Conservation (phyloP, 805 yeast genomes). For the Candida coleopterorum region DNA sequence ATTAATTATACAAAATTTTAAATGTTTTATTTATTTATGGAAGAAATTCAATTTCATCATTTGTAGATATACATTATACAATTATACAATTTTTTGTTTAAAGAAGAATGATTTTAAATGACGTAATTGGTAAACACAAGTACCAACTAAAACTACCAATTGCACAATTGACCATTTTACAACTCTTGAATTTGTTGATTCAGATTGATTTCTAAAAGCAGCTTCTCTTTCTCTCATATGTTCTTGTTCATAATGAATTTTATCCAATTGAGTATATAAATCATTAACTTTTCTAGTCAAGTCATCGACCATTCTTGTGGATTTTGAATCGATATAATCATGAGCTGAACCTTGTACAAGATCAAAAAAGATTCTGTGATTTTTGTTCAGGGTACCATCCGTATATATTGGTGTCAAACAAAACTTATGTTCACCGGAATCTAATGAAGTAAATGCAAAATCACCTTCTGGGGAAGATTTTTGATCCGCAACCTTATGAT, state of each 20-base stretch:
- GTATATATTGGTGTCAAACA: slow-evolving; percentile 60
- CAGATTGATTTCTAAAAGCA: slow-evolving; percentile 71
- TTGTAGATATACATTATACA: too few species aligned
- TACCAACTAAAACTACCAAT: slow-evolving; percentile 56
- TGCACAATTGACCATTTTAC: slow-evolving; percentile 73
- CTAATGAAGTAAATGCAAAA: slow-evolving; percentile 77
- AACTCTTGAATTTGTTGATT: slow-evolving; percentile 67
- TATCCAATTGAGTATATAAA: slow-evolving; percentile 37
- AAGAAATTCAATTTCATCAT: too few species aligned
- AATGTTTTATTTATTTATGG: too few species aligned
- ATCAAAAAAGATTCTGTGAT: slow-evolving; percentile 70
- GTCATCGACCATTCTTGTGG: slow-evolving; percentile 46
- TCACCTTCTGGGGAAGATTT: slow-evolving; percentile 56
- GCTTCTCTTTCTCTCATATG: slow-evolving; percentile 72
- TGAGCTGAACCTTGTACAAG: slow-evolving; percentile 61
- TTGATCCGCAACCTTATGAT: slow-evolving; percentile 73
- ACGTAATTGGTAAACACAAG: slow-evolving; percentile 72
- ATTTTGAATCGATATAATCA: slow-evolving; percentile 58
- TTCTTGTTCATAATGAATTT: slow-evolving; percentile 42
- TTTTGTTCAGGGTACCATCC: slow-evolving; percentile 64
- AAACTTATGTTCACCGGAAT: slow-evolving; percentile 78
- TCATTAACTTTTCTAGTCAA: slow-evolving; percentile 34
- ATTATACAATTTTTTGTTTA: slow-evolving; percentile 75
- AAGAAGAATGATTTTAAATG: slow-evolving; percentile 80
- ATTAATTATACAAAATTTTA: too few species aligned